Evolutionary conservation across 805 yeast species (phyloP).

Genomic region (Teunomyces funiuensis): DNA sequence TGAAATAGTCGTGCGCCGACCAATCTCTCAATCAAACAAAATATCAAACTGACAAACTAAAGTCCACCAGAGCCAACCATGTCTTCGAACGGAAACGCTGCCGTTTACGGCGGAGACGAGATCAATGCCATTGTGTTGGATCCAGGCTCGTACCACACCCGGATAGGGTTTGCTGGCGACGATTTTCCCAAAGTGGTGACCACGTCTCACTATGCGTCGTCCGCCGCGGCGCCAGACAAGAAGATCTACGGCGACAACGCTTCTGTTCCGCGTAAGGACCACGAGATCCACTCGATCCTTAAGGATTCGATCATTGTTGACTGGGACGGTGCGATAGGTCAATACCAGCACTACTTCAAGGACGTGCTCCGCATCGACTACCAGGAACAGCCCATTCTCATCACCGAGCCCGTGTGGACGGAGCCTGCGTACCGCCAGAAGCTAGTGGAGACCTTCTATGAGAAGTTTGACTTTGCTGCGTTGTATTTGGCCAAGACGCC

Average conservation of each 20-base stretch:
- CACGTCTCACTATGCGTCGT: constrained; percentile 68
- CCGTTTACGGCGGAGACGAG: constrained; percentile 61
- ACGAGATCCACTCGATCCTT: constrained; percentile 57
- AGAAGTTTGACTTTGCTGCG: constrained; percentile 72
- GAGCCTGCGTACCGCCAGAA: constrained; percentile 62
- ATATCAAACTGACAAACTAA: neutral
- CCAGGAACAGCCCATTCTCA: constrained; percentile 68
- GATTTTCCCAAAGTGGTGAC: constrained; percentile 76
- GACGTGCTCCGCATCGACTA: constrained; percentile 51
- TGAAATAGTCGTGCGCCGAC: neutral
- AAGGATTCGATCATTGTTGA: constrained; percentile 65
- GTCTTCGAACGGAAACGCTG: constrained; percentile 22
- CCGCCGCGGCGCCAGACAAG: constrained; percentile 18
- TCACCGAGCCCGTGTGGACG: constrained; percentile 90
- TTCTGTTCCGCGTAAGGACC: constrained; percentile 48
- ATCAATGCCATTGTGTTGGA: constrained; percentile 89
- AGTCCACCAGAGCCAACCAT: constrained; percentile 10
- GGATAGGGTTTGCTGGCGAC: constrained; percentile 91
- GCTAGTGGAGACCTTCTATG: constrained; percentile 71
- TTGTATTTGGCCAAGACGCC: constrained; percentile 79
- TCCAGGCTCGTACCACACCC: constrained; percentile 81
- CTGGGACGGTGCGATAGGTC: constrained; percentile 83
- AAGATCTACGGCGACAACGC: constrained; percentile 43
- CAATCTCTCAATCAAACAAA: neutral
- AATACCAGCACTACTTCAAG: constrained; percentile 63